phyloP scores from a whole-genome alignment of 2,329 filamentous ascomycete genomes.

The Hyphodiscus sp. region DNA sequence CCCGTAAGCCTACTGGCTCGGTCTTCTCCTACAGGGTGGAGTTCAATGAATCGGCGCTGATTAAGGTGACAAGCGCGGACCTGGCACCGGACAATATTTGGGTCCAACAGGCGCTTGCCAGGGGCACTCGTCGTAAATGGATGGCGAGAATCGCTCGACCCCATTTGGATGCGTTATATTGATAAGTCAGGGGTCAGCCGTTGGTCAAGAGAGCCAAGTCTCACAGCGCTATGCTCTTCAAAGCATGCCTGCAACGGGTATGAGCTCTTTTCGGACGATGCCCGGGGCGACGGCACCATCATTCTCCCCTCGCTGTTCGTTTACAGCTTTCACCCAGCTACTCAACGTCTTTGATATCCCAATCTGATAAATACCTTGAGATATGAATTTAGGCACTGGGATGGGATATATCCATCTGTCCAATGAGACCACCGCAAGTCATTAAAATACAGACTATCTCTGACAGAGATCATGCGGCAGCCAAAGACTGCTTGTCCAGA shows the following conservation, averaged over 20 bases:
- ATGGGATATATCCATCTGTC: slow-evolving; percentile 6
- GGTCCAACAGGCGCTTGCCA: slow-evolving; percentile 2
- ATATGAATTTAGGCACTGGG: slow-evolving; percentile 26
- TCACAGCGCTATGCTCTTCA: slow-evolving; percentile 14
- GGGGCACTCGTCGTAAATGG: slow-evolving; percentile 5
- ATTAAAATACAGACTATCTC: slow-evolving; percentile 10
- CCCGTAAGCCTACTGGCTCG: slow-evolving; percentile 11
- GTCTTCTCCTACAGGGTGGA: not conserved
- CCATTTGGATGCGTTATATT: slow-evolving; percentile 14
- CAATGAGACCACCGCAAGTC: slow-evolving; percentile 7
- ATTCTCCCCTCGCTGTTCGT: slow-evolving; percentile 16
- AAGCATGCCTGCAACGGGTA: slow-evolving; percentile 18
- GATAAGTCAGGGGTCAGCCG: slow-evolving; percentile 17
- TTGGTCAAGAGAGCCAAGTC: slow-evolving; percentile 5
- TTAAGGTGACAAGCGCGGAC: slow-evolving; percentile 21
- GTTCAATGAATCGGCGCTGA: slow-evolving; percentile 12
- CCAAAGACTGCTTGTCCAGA: slow-evolving; percentile 23
- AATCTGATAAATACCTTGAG: slow-evolving; percentile 21
- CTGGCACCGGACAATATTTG: slow-evolving; percentile 7
- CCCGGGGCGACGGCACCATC: slow-evolving; percentile 20
- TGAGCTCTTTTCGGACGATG: slow-evolving; percentile 16
- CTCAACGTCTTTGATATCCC: slow-evolving; percentile 26
- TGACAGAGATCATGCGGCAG: slow-evolving; percentile 28
- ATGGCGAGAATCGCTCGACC: not conserved
- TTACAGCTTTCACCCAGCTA: slow-evolving; percentile 13